These are phyloP conservation scores for Elymus sibiricus DNA, from an alignment of 176 grass and related monocot species.

Conservation along the genomic window DNA sequence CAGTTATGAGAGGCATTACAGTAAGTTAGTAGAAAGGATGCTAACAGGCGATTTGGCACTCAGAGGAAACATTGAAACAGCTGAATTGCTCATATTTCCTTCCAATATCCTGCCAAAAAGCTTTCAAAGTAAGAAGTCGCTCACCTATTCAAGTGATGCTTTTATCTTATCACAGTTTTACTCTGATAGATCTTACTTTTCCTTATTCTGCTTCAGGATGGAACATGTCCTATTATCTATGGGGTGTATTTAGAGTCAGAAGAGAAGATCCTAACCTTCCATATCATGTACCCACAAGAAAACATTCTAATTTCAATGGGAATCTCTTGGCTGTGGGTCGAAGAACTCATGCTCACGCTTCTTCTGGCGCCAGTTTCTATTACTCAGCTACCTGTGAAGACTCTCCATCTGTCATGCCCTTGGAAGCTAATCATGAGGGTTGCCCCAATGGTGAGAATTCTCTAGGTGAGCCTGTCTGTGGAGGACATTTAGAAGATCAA, in stretches of 20 bases:
- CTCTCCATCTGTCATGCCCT: background rate
- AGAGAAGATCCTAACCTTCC: constrained; percentile 28
- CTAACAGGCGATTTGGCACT: constrained; percentile 73
- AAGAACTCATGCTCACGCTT: constrained; percentile 12
- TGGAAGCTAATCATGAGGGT: constrained; percentile 26
- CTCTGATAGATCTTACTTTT: constrained; percentile 8
- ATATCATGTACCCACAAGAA: constrained; percentile 26
- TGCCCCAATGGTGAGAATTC: constrained; percentile 23
- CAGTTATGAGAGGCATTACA: constrained; percentile 87
- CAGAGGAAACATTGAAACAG: constrained; percentile 61
- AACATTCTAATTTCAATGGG: constrained; percentile 20
- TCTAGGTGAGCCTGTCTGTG: constrained; percentile 24
- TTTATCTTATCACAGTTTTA: constrained; percentile 19
- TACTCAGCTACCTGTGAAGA: constrained; percentile 4
- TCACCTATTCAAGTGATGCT: constrained; percentile 27
- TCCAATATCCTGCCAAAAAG: constrained; percentile 82
- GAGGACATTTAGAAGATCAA: constrained; percentile 22
- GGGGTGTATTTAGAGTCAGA: constrained; percentile 77
- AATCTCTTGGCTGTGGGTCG: constrained; percentile 19
- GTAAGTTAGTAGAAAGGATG: constrained; percentile 87
- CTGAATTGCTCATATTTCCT: constrained; percentile 88
- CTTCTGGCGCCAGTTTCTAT: constrained; percentile 15
- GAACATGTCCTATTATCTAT: constrained; percentile 94
- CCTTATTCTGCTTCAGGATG: constrained; percentile 62
- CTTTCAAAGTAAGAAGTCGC: constrained; percentile 62